A percentile compares a stretch with the other conserved stretches of the same genome.
phyloP scores from a whole-genome alignment of 345 rosid species.

The Aegle marmelos region DNA sequence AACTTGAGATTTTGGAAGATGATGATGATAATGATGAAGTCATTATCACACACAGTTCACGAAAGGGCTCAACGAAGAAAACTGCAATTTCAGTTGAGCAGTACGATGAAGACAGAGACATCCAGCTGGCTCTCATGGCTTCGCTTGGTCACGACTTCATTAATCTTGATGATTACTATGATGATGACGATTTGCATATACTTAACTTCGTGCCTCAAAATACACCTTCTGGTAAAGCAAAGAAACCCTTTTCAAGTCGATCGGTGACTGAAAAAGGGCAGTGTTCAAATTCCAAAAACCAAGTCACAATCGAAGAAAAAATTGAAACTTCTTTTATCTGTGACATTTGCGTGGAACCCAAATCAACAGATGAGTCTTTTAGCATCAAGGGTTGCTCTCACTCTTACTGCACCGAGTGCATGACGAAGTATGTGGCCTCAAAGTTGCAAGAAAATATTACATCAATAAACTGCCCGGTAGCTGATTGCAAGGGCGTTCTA shows the following conservation, averaged over 20 bases:
- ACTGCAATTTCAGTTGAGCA: constrained; percentile 44
- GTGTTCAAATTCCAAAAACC: constrained; percentile 1
- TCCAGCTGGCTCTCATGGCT: constrained; percentile 14
- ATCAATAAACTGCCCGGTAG: constrained; percentile 33
- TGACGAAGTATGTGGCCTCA: constrained; percentile 26
- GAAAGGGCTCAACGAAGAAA: constrained; percentile 27
- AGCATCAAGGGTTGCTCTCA: constrained; percentile 38
- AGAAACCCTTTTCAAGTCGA: background rate
- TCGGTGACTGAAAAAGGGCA: background rate
- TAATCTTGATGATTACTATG: background rate
- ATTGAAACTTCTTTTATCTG: constrained; percentile 23
- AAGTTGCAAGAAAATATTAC: constrained; percentile 38
- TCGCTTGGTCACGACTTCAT: constrained; percentile 9
- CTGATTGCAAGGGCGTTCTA: constrained; percentile 28
- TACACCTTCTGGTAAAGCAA: background rate
- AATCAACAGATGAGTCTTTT: constrained; percentile 13
- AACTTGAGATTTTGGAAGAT: constrained; percentile 18
- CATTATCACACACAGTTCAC: constrained; percentile 12
- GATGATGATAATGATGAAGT: background rate
- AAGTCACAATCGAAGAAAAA: too few species aligned
- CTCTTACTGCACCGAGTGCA: constrained; percentile 40
- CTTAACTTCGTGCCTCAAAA: background rate
- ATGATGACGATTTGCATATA: background rate
- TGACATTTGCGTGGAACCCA: constrained; percentile 36
- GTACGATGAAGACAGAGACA: constrained; percentile 35